phyloP scores from a whole-genome alignment of 805 yeast genomes.

The Wickerhamomyces pijperi region DNA sequence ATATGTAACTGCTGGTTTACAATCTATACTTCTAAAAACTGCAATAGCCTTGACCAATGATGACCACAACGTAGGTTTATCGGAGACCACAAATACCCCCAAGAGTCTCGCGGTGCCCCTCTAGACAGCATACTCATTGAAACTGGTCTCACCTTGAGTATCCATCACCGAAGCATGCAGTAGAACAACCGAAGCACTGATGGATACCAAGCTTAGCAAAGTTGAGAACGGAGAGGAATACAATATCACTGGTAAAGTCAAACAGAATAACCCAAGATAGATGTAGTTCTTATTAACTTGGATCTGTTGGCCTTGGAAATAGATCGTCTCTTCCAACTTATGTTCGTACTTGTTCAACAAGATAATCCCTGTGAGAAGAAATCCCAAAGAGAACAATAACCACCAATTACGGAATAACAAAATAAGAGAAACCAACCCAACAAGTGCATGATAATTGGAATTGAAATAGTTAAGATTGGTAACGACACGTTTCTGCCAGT shows the following conservation, averaged over 20 bases:
- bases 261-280: slow-evolving; percentile 4
- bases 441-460: slow-evolving; percentile 14
- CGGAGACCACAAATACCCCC: too few relatives aligned
- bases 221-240: slow-evolving; percentile 11
- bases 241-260: slow-evolving; percentile 13
- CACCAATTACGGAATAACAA: slow-evolving; percentile 11
- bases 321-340: slow-evolving; percentile 1
- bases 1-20: too few relatives aligned
- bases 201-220: slow-evolving; percentile 3
- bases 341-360: slow-evolving; percentile 6
- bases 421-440: slow-evolving; percentile 7
- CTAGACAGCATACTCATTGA: slow-evolving; percentile 13
- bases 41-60: too few relatives aligned
- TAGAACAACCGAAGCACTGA: slow-evolving; percentile 7
- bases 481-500: slow-evolving; percentile 6
- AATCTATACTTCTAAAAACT: too few relatives aligned
- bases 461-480: slow-evolving; percentile 13
- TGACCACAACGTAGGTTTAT: too few relatives aligned
- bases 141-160: slow-evolving; percentile 12
- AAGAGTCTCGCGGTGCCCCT: neutral
- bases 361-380: slow-evolving; percentile 5
- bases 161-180: slow-evolving; percentile 8
- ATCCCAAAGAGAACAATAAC: slow-evolving; percentile 6
- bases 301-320: slow-evolving; percentile 1
- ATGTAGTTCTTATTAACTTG: slow-evolving; percentile 10